Conservation (phyloP, 495 filamentous ascomycete species). For the Penicillium coffeae region DNA sequence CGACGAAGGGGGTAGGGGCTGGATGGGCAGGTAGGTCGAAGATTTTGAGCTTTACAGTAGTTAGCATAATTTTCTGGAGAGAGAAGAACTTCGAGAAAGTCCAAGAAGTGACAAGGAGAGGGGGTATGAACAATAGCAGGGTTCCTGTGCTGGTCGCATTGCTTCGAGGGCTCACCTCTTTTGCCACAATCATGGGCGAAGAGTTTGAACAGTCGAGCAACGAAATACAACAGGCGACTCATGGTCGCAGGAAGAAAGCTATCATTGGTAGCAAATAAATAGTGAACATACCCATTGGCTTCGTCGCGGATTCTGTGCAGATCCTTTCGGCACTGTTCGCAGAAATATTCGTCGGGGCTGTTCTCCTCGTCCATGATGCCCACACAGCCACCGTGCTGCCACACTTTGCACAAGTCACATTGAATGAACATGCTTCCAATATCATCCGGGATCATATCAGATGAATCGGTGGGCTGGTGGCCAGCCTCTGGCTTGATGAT, state of each 20-base stretch:
- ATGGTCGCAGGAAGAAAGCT: constrained; percentile 9
- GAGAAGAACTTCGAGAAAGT: background rate
- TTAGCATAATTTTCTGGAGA: constrained; percentile 20
- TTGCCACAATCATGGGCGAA: background rate
- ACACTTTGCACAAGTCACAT: constrained; percentile 96
- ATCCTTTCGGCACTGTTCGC: constrained; percentile 88
- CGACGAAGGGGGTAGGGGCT: constrained; percentile 36
- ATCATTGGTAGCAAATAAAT: constrained; percentile 7
- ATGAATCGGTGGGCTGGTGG: constrained; percentile 29
- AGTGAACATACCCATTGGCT: constrained; percentile 75
- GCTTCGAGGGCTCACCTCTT: background rate
- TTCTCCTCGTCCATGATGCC: constrained; percentile 90
- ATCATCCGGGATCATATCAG: constrained; percentile 67
- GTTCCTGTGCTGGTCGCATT: background rate
- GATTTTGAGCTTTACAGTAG: constrained; percentile 53
- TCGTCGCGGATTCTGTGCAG: constrained; percentile 78
- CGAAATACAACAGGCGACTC: constrained; percentile 3
- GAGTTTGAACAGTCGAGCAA: background rate
- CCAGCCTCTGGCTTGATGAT: constrained; percentile 58
- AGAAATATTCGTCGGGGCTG: constrained; percentile 96
- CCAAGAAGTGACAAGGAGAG: background rate
- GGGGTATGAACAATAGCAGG: background rate
- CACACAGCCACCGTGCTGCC: constrained; percentile 98
- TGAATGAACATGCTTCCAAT: constrained; percentile 94
- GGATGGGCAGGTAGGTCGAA: constrained; percentile 66